A percentile compares a stretch with the other conserved stretches of the same genome.
phyloP scores from a whole-genome alignment of 2,329 filamentous ascomycete genomes.

The Ophidiomyces ophidiicola region DNA sequence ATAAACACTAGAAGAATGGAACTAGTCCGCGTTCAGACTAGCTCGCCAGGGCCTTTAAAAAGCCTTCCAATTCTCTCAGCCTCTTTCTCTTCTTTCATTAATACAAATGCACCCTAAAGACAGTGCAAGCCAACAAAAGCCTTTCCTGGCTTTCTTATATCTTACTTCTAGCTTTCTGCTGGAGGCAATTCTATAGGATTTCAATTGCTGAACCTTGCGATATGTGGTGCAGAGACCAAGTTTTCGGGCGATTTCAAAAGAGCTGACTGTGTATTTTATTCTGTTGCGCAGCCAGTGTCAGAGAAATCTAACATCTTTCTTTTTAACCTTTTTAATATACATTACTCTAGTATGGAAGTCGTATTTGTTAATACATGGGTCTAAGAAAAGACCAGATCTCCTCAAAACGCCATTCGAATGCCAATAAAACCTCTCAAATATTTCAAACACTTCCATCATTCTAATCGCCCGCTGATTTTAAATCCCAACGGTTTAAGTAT shows the following conservation, averaged over 20 bases:
- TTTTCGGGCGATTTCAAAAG: conserved; percentile 50
- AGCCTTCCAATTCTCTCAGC: conserved; percentile 16
- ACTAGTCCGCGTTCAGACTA: conserved; percentile 13
- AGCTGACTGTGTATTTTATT: conserved; percentile 55
- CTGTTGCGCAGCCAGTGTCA: conserved; percentile 72
- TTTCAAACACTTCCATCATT: background rate
- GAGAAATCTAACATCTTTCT: conserved; percentile 58
- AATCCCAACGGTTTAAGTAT: conserved; percentile 48
- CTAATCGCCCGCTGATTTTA: conserved; percentile 20
- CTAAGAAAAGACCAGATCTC: conserved; percentile 7
- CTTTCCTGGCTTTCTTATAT: conserved; percentile 35
- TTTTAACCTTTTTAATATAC: background rate
- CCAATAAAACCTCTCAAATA: conserved; percentile 6
- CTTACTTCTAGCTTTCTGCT: conserved; percentile 55
- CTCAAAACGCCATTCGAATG: conserved; percentile 16
- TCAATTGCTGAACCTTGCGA: conserved; percentile 54
- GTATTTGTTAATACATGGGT: conserved; percentile 14
- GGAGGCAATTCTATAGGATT: conserved; percentile 40
- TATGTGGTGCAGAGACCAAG: conserved; percentile 49
- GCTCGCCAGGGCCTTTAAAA: conserved; percentile 17
- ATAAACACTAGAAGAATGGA: too few species aligned
- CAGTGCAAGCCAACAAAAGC: conserved; percentile 62
- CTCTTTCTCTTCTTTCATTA: conserved; percentile 28
- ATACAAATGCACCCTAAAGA: conserved; percentile 63
- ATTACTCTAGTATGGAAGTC: background rate